Evolutionary conservation across 495 filamentous ascomycete genomes (phyloP), one percentile per base, ranked within the genome.

Genomic region (Neohortaea acidophila): DNA sequence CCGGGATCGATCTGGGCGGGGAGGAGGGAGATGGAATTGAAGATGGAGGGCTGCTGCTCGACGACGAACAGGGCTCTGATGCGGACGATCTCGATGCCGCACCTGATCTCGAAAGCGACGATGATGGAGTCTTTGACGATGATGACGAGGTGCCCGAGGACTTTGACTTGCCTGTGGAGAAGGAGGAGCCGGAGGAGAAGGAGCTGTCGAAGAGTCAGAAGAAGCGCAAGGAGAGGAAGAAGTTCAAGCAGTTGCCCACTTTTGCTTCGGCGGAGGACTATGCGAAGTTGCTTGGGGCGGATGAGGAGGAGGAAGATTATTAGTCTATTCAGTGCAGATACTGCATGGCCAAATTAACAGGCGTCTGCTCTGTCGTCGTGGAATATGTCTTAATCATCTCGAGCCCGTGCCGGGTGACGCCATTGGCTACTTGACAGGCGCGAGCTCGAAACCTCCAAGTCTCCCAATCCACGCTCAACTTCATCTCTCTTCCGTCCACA

Each of bases 191-290:
- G 5, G 19, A 41, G n/a, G 38, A 49, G 20, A 43, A 47, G 38
- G 39, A 53, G 43, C 38, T 44, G 18, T 38, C 43, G 41, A n/a
- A 33, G 35, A 36, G 47, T n/a, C 65, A 64, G 37, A 59, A 64
- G 37, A 51, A 53, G 45, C 36, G 50, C 27, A 44, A 69, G 44
- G 84, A 80, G 64, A 73, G 66, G 51, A 77, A 77, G 69, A 84
- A 85, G 69, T 61, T 96, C 52, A 91, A 81, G 67, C 69, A 72
- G 47, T 64, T 97, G 45, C 89, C 89, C 2, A 91, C 73, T 0
- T 97, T 96, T 63, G 89, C 91, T 15, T 85, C 80, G 21, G 77
- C 67, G 14, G 89, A 96, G 15, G 91, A 97, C 51, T 96, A 96
- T 59, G 87, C 84, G 18, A 78, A 78, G 45, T 68, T 94, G 65